Conservation (phyloP, 257 asterid genomes). For the Solanum sparsipilum region DNA sequence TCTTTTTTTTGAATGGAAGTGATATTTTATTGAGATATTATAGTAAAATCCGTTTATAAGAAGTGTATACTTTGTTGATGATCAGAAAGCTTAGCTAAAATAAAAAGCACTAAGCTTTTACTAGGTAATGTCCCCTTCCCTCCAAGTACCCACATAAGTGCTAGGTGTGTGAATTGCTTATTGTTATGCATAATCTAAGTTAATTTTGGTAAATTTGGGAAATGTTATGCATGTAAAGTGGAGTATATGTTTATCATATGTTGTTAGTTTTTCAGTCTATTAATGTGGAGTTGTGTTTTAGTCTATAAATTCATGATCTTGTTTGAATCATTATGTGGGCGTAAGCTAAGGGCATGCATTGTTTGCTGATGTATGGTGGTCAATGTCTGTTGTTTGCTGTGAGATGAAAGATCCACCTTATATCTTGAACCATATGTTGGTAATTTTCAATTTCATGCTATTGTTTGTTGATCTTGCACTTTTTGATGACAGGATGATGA, state of each 20-base stretch:
- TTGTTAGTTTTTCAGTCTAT: neutral
- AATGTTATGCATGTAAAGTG: neutral
- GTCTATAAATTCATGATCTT: neutral
- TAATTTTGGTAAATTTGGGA: neutral
- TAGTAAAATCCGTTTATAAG: neutral
- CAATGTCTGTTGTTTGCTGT: neutral
- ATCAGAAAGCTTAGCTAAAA: neutral
- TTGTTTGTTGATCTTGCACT: constrained; percentile 2
- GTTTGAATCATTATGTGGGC: neutral
- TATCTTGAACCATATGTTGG: neutral
- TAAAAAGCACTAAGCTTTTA: neutral
- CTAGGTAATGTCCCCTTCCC: neutral
- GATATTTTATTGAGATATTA: neutral
- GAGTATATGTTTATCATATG: neutral
- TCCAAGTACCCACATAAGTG: neutral
- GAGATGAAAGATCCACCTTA: neutral
- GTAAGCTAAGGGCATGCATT: neutral
- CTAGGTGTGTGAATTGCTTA: neutral
- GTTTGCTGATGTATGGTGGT: neutral
- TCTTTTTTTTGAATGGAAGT: neutral
- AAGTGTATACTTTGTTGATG: neutral
- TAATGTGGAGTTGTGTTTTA: neutral
- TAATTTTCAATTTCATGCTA: neutral
- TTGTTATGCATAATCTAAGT: neutral
- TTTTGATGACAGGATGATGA: constrained; percentile 56